Evolutionary conservation across 331 rosid species (phyloP).

Genomic region (Quercus lobata): DNA sequence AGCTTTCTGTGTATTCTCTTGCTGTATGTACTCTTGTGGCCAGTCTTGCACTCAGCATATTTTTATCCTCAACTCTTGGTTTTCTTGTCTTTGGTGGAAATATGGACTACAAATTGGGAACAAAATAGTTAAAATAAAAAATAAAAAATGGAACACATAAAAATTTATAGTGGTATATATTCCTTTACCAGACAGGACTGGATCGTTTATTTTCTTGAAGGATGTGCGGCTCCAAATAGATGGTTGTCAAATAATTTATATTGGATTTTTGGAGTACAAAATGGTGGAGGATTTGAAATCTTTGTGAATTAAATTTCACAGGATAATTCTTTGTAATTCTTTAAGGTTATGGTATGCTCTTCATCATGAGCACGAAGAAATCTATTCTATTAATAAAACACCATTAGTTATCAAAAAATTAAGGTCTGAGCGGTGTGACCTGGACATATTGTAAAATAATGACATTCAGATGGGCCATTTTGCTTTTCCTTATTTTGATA

Average conservation of each 20-base stretch:
- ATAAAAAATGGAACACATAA: not conserved
- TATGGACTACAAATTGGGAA: no score
- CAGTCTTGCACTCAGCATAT: no score
- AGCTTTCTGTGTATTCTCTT: no score
- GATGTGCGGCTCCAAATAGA: not conserved
- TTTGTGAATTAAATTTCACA: not conserved
- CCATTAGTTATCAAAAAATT: not conserved
- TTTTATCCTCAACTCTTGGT: no score
- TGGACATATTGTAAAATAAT: not conserved
- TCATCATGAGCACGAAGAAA: no score
- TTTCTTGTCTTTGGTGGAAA: no score
- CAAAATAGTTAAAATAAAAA: no score
- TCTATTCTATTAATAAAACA: no score
- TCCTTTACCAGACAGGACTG: not conserved
- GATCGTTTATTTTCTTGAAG: not conserved
- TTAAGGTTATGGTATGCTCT: no score
- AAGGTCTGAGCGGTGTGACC: not conserved
- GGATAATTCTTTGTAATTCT: no score
- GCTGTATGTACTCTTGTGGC: no score
- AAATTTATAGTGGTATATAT: not conserved
- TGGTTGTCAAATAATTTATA: not conserved
- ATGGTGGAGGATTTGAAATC: not conserved
- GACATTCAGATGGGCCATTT: not conserved
- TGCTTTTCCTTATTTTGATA: not conserved
- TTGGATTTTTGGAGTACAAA: not conserved